A percentile compares a stretch with the other conserved stretches of the same genome.
Conservation (phyloP, 2,329 filamentous ascomycete species). For the Pseudogymnoascus sp. region DNA sequence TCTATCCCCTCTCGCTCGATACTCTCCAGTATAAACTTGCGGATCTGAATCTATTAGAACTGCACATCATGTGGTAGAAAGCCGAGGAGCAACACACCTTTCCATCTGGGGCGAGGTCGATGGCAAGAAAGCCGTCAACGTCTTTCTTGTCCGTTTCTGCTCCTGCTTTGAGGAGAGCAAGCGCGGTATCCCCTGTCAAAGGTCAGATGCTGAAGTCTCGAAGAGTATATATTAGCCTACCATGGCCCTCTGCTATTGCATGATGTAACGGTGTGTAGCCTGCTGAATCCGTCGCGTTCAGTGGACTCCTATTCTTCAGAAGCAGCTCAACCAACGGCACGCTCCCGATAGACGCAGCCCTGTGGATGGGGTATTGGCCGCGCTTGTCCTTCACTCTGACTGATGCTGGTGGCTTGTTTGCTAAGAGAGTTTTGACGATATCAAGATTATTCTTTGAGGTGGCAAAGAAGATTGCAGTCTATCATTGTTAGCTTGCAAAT, state of each 20-base stretch:
- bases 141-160: constrained; percentile 76
- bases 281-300: constrained; percentile 74
- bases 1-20: constrained; percentile 83
- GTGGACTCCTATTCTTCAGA: constrained; percentile 66
- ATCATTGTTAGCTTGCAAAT: constrained; percentile 12
- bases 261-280: constrained; percentile 90
- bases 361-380: constrained; percentile 84
- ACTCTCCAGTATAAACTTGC: constrained; percentile 66
- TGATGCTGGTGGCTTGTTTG: constrained; percentile 60
- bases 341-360: constrained; percentile 82
- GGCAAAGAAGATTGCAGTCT: constrained; percentile 87
- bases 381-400: constrained; percentile 75
- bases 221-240: constrained; percentile 32
- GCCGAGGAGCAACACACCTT: constrained; percentile 51
- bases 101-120: constrained; percentile 78
- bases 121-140: constrained; percentile 58
- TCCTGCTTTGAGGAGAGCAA: constrained; percentile 74
- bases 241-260: constrained; percentile 67
- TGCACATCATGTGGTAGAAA: neutral
- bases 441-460: constrained; percentile 85
- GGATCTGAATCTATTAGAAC: constrained; percentile 20
- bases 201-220: neutral
- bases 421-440: constrained; percentile 68
- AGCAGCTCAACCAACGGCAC: constrained; percentile 79
- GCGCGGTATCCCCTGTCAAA: constrained; percentile 62